These are phyloP conservation scores for Petunia hybrid DNA, from an alignment of 305 asterid genomes.

Conservation along the genomic window DNA sequence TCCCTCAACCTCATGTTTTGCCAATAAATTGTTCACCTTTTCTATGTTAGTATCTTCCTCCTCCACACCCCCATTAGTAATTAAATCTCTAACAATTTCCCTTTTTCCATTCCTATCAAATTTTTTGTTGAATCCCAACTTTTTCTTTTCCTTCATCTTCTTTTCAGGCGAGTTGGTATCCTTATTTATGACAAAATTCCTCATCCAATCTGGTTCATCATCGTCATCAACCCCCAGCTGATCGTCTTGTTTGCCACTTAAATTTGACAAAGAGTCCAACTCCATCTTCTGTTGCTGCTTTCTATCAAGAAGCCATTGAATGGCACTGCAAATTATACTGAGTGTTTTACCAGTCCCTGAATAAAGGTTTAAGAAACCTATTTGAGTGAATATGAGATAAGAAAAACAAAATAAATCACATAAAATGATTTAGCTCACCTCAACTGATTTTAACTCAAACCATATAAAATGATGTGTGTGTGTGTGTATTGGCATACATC, in stretches of 20 bases:
- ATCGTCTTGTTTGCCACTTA: slow-evolving; percentile 46
- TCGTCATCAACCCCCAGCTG: slow-evolving; percentile 40
- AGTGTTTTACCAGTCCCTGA: slow-evolving; percentile 98
- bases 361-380: slow-evolving; percentile 18
- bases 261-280: slow-evolving; percentile 32
- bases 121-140: slow-evolving; percentile 38
- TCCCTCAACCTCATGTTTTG: slow-evolving; percentile 50
- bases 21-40: slow-evolving; percentile 45
- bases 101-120: slow-evolving; percentile 36
- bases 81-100: slow-evolving; percentile 51
- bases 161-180: slow-evolving; percentile 49
- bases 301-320: slow-evolving; percentile 92
- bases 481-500: background rate
- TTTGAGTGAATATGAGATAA: background rate
- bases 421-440: background rate
- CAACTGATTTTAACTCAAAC: background rate
- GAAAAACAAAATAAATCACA: background rate
- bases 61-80: slow-evolving; percentile 40
- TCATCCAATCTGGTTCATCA: slow-evolving; percentile 97
- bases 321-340: slow-evolving; percentile 95
- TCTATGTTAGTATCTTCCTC: slow-evolving; percentile 37
- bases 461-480: background rate
- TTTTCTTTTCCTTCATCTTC: slow-evolving; percentile 44
- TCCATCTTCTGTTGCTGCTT: slow-evolving; percentile 47
- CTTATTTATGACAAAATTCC: slow-evolving; percentile 59